Conservation (phyloP, 768 basidiomycete species). For the Glaciozyma antarctica region DNA sequence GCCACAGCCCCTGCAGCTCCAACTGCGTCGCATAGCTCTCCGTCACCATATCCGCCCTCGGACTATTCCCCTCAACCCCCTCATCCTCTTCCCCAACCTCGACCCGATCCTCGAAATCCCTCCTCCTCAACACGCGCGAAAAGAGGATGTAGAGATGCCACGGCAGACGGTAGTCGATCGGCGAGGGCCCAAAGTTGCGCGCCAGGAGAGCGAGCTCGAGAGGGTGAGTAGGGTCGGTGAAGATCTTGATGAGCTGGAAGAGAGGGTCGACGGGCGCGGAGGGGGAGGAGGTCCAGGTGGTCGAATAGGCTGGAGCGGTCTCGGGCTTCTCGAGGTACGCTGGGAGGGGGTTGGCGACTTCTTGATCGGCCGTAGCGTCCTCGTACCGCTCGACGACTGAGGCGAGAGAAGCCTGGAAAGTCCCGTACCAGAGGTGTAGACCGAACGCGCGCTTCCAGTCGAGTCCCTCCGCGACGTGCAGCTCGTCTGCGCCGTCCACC, state of each 20-base stretch:
- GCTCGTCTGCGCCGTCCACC: conserved; percentile 46
- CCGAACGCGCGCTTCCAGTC: conserved; percentile 96
- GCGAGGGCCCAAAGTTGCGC: conserved; percentile 62
- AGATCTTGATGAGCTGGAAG: conserved; percentile 67
- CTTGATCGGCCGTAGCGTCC: not conserved
- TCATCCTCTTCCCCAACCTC: conserved; percentile 42
- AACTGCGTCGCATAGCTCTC: conserved; percentile 78
- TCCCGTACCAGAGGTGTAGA: conserved; percentile 78
- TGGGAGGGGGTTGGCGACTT: conserved; percentile 14
- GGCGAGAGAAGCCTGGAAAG: conserved; percentile 36
- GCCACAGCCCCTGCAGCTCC: conserved; percentile 67
- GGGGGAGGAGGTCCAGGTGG: not conserved
- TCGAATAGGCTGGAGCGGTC: not conserved
- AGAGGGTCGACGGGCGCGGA: conserved; percentile 52
- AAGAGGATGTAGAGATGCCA: conserved; percentile 91
- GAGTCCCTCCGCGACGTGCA: conserved; percentile 59
- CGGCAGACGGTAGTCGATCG: conserved; percentile 68
- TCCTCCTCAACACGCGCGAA: conserved; percentile 66
- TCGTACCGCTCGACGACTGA: conserved; percentile 27
- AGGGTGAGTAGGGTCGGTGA: conserved; percentile 59
- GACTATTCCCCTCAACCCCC: conserved; percentile 61
- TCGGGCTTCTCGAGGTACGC: conserved; percentile 34
- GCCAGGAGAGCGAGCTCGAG: conserved; percentile 59
- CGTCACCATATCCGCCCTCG: conserved; percentile 70
- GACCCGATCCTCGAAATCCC: conserved; percentile 76